Conservation (phyloP, 768 basidiomycete genomes). For the Cystobasidium onofrii region DNA sequence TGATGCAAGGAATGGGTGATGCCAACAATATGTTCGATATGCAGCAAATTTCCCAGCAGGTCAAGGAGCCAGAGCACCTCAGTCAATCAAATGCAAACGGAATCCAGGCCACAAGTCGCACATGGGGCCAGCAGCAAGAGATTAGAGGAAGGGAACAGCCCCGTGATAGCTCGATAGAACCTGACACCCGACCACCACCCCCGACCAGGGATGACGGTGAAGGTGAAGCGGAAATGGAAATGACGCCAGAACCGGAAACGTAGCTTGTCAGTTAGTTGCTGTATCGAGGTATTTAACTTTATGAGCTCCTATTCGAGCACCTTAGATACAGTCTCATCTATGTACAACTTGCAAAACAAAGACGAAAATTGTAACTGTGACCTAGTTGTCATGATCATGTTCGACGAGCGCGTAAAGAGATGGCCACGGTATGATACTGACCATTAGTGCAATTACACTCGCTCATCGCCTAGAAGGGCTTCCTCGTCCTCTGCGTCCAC, state of each 20-base stretch:
- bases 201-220: background rate
- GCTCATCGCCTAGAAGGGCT: constrained; percentile 8
- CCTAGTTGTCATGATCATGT: background rate
- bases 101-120: background rate
- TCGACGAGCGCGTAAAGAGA: background rate
- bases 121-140: background rate
- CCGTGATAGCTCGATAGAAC: background rate
- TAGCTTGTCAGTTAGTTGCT: too few species aligned
- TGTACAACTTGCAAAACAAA: too few species aligned
- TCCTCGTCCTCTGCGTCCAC: background rate
- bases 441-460: background rate
- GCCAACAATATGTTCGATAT: background rate
- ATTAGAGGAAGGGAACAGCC: background rate
- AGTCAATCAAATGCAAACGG: too few species aligned
- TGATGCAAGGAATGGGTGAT: background rate
- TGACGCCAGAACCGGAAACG: constrained; percentile 6
- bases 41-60: background rate
- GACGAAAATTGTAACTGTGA: background rate
- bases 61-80: too few species aligned
- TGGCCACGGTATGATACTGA: too few species aligned
- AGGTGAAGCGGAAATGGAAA: constrained; percentile 25
- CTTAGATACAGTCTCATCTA: background rate
- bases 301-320: too few species aligned
- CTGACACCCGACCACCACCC: background rate
- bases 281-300: too few species aligned